phyloP scores from a whole-genome alignment of 1,284 basidiomycete species.

The Neonothopanus nambi region DNA sequence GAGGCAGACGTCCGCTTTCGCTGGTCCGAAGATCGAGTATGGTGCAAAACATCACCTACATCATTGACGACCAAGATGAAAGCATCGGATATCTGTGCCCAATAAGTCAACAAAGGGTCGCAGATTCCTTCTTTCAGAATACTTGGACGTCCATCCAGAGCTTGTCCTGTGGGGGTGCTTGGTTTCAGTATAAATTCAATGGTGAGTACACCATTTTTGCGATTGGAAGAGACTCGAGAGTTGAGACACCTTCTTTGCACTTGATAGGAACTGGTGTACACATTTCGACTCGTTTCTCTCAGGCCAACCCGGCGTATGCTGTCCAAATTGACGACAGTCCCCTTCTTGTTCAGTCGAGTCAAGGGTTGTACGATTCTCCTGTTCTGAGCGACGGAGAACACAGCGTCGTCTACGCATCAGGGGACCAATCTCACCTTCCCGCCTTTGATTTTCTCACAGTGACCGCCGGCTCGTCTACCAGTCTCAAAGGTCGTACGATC shows the following conservation, averaged over 20 bases:
- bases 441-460: conserved; percentile 39
- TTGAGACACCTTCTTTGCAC: conserved; percentile 18
- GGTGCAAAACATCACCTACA: conserved; percentile 23
- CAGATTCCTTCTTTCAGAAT: conserved; percentile 36
- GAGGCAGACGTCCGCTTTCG: too few relatives aligned
- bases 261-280: conserved; percentile 28
- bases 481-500: conserved; percentile 33
- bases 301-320: conserved; percentile 21
- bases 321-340: conserved; percentile 36
- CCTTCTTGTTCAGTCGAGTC: conserved; percentile 26
- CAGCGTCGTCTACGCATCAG: conserved; percentile 33
- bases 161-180: conserved; percentile 29
- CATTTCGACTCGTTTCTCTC: conserved; percentile 25
- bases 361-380: conserved; percentile 31
- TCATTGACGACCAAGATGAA: conserved; percentile 39
- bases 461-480: conserved; percentile 34
- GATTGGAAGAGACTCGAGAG: too few relatives aligned
- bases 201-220: conserved; percentile 23
- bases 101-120: conserved; percentile 29
- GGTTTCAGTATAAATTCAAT: conserved; percentile 38
- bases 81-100: conserved; percentile 37
- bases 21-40: too few relatives aligned
- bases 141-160: conserved; percentile 37
- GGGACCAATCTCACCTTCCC: conserved; percentile 23
- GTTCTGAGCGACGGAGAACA: conserved; percentile 35